phyloP scores from a whole-genome alignment of 2,329 filamentous ascomycete genomes.

The Ceratocystis cubensis region DNA sequence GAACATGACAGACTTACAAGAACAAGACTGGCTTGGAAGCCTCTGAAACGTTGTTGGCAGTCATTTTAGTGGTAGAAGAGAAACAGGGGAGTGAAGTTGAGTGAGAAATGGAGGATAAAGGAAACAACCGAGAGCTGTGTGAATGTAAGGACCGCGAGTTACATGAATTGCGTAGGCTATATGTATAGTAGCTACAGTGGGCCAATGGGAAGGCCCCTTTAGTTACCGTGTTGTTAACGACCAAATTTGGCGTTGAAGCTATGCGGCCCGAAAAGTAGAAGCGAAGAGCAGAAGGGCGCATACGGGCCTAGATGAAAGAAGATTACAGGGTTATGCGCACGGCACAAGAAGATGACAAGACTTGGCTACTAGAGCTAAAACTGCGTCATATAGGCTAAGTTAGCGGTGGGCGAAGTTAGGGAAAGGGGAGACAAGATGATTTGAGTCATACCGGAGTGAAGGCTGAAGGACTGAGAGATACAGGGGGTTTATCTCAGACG shows the following conservation, averaged over 20 bases:
- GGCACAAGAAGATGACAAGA: neutral
- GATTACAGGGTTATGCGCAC: neutral
- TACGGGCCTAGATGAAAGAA: neutral
- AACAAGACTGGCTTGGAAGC: constrained; percentile 33
- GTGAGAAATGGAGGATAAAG: neutral
- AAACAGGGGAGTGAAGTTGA: neutral
- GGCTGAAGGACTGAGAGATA: neutral
- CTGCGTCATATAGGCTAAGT: neutral
- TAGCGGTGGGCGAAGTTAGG: neutral
- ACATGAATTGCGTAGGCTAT: neutral
- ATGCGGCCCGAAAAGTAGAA: neutral
- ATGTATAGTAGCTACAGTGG: neutral
- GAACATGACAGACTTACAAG: constrained; percentile 28
- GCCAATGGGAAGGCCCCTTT: neutral
- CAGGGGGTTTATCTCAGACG: too few relatives aligned
- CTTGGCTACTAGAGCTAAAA: too few relatives aligned
- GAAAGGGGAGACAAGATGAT: neutral
- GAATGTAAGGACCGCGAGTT: neutral
- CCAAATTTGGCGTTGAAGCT: neutral
- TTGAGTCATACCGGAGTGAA: neutral
- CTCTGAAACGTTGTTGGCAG: constrained; percentile 2
- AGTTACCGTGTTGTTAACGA: neutral
- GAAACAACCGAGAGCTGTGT: neutral
- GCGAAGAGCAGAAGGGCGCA: neutral
- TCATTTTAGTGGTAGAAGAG: neutral